These are phyloP conservation scores for Aureobasidium sp. DNA, from an alignment of 2,329 filamentous ascomycete species.

Conservation along the genomic window DNA sequence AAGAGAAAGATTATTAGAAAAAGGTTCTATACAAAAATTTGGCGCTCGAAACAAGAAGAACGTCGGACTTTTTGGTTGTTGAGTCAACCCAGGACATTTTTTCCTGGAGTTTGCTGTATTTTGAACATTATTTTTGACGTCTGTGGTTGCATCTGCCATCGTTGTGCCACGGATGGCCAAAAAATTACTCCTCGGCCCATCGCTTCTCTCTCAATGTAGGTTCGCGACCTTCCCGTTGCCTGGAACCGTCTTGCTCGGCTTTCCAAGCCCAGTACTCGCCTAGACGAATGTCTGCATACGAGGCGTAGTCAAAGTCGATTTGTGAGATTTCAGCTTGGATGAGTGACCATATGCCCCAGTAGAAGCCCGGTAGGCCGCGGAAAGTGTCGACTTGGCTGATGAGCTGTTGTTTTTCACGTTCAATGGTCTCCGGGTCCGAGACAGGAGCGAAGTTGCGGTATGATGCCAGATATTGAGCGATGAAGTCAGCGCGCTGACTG, in stretches of 20 bases:
- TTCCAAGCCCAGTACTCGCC: slow-evolving; percentile 94
- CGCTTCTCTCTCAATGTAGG: slow-evolving; percentile 68
- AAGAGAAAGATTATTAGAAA: not conserved
- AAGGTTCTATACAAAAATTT: not conserved
- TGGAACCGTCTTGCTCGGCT: slow-evolving; percentile 59
- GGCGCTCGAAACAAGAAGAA: not conserved
- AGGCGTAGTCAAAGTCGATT: slow-evolving; percentile 94
- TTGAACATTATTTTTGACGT: not conserved
- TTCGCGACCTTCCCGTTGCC: slow-evolving; percentile 48
- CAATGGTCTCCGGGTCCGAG: slow-evolving; percentile 27
- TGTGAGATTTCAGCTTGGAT: slow-evolving; percentile 92
- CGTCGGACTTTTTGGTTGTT: not conserved
- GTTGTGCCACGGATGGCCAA: not conserved
- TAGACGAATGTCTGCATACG: slow-evolving; percentile 77
- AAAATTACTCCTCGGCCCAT: slow-evolving; percentile 54
- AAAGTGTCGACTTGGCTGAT: slow-evolving; percentile 78
- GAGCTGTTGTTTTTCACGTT: slow-evolving; percentile 61
- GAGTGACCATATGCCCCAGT: slow-evolving; percentile 87
- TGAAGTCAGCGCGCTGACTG: slow-evolving; percentile 69
- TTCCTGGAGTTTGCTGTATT: not conserved
- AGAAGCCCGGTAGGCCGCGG: slow-evolving; percentile 83
- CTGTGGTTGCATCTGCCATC: not conserved
- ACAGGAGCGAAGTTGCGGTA: slow-evolving; percentile 46
- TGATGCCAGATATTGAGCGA: slow-evolving; percentile 71
- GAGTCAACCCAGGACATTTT: not conserved